A percentile compares a stretch with the other conserved stretches of the same genome.
phyloP scores from a whole-genome alignment of 257 asterid species.

The Mitragyna speciosa region DNA sequence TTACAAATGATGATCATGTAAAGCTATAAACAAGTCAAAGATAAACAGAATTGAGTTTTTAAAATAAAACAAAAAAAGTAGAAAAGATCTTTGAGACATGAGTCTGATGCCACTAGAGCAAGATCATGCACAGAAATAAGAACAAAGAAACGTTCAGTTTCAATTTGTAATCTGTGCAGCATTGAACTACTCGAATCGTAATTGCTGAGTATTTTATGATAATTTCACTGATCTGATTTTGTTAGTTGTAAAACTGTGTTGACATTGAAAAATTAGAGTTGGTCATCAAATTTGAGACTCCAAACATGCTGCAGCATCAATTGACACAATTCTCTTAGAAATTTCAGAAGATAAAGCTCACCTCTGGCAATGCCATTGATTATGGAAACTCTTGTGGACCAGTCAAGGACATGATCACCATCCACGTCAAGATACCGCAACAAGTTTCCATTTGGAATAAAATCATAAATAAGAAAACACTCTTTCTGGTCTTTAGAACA shows the following conservation, averaged over 20 bases:
- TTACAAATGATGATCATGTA: not conserved
- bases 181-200: too few relatives aligned
- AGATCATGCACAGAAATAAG: too few relatives aligned
- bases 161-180: not conserved
- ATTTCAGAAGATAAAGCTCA: constrained; percentile 25
- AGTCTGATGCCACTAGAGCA: not conserved
- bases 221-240: not conserved
- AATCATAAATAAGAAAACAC: constrained; percentile 82
- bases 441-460: constrained; percentile 65
- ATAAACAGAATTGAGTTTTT: not conserved
- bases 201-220: too few relatives aligned
- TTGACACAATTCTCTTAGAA: not conserved
- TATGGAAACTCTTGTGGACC: constrained; percentile 76
- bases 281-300: not conserved
- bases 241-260: not conserved
- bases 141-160: too few relatives aligned
- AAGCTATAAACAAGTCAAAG: not conserved
- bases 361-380: constrained; percentile 79
- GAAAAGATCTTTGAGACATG: not conserved
- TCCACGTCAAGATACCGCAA: constrained; percentile 59
- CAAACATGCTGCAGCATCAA: constrained; percentile 6
- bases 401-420: constrained; percentile 56
- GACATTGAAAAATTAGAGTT: not conserved
- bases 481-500: constrained; percentile 81
- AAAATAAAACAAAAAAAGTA: not conserved